phyloP scores from a whole-genome alignment of 768 basidiomycete species.

The Calocera cornea region DNA sequence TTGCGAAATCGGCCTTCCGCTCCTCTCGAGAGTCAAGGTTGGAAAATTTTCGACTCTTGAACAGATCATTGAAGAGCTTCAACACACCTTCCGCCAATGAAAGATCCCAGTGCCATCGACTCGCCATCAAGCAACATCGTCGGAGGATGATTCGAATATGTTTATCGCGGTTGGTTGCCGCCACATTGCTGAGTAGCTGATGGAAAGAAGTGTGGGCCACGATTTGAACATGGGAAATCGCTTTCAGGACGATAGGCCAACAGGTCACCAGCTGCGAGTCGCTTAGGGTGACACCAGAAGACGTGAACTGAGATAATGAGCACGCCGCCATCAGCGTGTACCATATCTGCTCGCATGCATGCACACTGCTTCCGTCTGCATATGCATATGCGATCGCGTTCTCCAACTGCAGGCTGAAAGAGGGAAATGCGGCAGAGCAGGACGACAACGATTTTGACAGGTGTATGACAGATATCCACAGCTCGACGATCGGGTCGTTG shows the following conservation, averaged over 20 bases:
- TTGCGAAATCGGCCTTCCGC: slow-evolving; percentile 55
- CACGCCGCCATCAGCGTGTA: slow-evolving; percentile 51
- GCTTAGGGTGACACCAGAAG: slow-evolving; percentile 34
- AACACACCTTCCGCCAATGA: slow-evolving; percentile 43
- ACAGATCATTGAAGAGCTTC: slow-evolving; percentile 51
- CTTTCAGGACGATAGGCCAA: slow-evolving; percentile 52
- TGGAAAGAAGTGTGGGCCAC: slow-evolving; percentile 17
- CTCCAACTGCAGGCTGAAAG: slow-evolving; percentile 9
- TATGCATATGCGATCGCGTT: background rate
- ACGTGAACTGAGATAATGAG: slow-evolving; percentile 66
- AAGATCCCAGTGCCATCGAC: slow-evolving; percentile 66
- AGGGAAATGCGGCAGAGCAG: slow-evolving; percentile 6
- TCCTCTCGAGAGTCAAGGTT: slow-evolving; percentile 35
- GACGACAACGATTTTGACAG: slow-evolving; percentile 27
- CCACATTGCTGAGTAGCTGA: background rate
- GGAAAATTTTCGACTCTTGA: slow-evolving; percentile 61
- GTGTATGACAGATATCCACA: slow-evolving; percentile 66
- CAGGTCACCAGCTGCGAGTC: slow-evolving; percentile 34
- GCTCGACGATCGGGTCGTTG: slow-evolving; percentile 38
- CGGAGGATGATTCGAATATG: slow-evolving; percentile 57
- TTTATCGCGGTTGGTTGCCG: slow-evolving; percentile 38
- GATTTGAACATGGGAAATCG: slow-evolving; percentile 48
- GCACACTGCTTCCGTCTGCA: slow-evolving; percentile 21
- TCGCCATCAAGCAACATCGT: slow-evolving; percentile 60
- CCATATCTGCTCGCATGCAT: slow-evolving; percentile 60